A percentile compares a stretch with the other conserved stretches of the same genome.
Evolutionary conservation across 257 asterid genomes (phyloP).

Genomic region (Craterostigma plantagineum): DNA sequence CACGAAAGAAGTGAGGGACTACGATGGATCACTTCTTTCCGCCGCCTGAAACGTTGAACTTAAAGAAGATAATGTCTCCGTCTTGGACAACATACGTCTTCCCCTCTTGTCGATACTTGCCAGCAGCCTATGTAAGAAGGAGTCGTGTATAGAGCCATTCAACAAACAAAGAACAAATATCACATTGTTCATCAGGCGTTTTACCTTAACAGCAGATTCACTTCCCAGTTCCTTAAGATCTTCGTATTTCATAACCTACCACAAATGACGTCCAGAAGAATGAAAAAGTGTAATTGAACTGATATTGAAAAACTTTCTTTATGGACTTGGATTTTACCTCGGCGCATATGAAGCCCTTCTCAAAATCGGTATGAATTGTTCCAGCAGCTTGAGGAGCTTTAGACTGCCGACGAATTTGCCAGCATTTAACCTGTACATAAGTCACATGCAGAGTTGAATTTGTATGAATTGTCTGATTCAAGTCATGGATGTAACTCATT

Average conservation of each 20-base stretch:
- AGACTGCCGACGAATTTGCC: constrained; percentile 84
- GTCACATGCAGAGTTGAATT: not conserved
- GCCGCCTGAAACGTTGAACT: constrained; percentile 90
- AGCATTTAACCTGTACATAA: constrained; percentile 69
- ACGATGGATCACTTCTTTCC: constrained; percentile 59
- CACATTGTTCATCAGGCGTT: not conserved
- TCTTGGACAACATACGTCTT: constrained; percentile 91
- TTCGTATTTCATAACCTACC: constrained; percentile 89
- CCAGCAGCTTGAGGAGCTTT: constrained; percentile 99
- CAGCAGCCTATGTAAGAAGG: constrained; percentile 41
- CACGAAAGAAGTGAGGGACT: not conserved
- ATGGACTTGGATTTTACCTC: constrained; percentile 31
- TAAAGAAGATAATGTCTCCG: constrained; percentile 89
- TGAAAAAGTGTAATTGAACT: not conserved
- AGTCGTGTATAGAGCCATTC: no score
- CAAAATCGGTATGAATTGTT: constrained; percentile 91
- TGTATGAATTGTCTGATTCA: no score
- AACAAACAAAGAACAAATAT: no score
- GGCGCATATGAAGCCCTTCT: constrained; percentile 91
- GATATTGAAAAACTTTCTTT: not conserved
- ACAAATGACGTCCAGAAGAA: not conserved
- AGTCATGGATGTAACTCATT: no score
- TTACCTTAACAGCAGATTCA: constrained; percentile 91
- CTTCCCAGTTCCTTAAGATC: constrained; percentile 86
- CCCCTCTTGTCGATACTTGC: constrained; percentile 95